Base-by-base conservation (phyloP, 169 alveolate genomes). In the Eimeria zaria region DNA sequence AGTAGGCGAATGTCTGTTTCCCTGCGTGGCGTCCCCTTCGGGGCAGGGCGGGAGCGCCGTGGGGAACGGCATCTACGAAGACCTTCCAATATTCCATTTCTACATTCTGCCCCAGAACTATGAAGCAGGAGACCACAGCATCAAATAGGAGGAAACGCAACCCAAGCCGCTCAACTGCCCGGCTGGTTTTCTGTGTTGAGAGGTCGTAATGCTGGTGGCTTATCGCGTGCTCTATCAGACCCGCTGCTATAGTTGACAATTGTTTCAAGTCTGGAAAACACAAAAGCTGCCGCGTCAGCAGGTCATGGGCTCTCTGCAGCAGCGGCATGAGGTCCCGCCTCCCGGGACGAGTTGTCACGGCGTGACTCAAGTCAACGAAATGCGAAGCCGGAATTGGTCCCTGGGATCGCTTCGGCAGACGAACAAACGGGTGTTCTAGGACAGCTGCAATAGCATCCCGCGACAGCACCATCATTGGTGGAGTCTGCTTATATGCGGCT, bases 331-430 rank as follows among this genome's bases (percentile, higher is more conserved):
- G 55, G 48, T 46, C 12, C 60, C 60, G 60, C 27, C 7, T 24
- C 9, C 36, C 87, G 22, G 20, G 20, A 1, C 20, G 41, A 76
- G 44, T 24, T 39, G 6, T 27, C 87, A 76, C 48, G 16, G 87
- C 87, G 33, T 22, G 8, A 5, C 2, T 20, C 16, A 76, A 44
- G 87, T 76, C 44, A 27, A 76, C 64, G 27, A 1, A 20, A 0
- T 2, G 7, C 48, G 36, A 11, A 44, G 8, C 62, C 41, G 64
- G n/a, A 76, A n/a, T n/a, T n/a, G n/a, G n/a, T n/a, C n/a, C n/a
- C n/a, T n/a, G n/a, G n/a, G n/a, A n/a, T n/a, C n/a, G 80, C 24
- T 69, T 14, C 30, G 87, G 87, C 87, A 76, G 44, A 2, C 87
- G 58, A 24, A 48, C 87, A 24, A 76, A 76, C 60, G 87, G 87